These are phyloP conservation scores for Sarcomyxa edulis DNA, from an alignment of 768 basidiomycete genomes.

Conservation along the genomic window DNA sequence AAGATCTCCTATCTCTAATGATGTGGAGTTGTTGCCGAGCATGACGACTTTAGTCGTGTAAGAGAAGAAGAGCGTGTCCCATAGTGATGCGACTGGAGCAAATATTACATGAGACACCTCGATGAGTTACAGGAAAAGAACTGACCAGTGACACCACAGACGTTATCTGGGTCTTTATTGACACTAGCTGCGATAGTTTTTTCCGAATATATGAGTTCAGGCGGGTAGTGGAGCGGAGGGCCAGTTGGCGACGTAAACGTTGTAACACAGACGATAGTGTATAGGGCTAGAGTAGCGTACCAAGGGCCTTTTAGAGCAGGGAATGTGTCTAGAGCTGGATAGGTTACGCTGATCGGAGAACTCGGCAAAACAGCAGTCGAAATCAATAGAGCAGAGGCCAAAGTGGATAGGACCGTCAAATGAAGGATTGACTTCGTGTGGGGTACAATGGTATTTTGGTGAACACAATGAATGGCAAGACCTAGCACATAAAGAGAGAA, in stretches of 20 bases:
- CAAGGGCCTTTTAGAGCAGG: conserved; percentile 33
- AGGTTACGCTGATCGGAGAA: conserved; percentile 26
- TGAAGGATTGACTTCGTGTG: conserved; percentile 56
- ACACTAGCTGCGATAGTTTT: conserved; percentile 58
- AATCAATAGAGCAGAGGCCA: conserved; percentile 41
- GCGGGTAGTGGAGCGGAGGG: conserved; percentile 69
- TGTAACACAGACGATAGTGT: conserved; percentile 33
- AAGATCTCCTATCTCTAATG: conserved; percentile 82
- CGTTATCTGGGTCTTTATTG: conserved; percentile 67
- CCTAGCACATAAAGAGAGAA: conserved; percentile 59
- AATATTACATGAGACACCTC: background rate
- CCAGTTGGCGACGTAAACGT: conserved; percentile 62
- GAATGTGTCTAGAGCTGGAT: conserved; percentile 15
- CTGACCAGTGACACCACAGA: conserved; percentile 56
- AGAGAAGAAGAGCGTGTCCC: conserved; percentile 70
- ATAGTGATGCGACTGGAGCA: conserved; percentile 46
- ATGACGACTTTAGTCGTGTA: conserved; percentile 86
- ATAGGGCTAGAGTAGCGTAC: conserved; percentile 48
- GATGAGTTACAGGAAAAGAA: background rate
- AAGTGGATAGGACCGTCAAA: conserved; percentile 47
- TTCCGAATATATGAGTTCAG: conserved; percentile 69
- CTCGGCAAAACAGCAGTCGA: conserved; percentile 54
- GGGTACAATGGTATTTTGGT: conserved; percentile 30
- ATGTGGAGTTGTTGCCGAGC: conserved; percentile 70
- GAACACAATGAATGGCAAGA: conserved; percentile 47